Conservation (phyloP, 2,329 filamentous ascomycete genomes). For the Periconia sp. region DNA sequence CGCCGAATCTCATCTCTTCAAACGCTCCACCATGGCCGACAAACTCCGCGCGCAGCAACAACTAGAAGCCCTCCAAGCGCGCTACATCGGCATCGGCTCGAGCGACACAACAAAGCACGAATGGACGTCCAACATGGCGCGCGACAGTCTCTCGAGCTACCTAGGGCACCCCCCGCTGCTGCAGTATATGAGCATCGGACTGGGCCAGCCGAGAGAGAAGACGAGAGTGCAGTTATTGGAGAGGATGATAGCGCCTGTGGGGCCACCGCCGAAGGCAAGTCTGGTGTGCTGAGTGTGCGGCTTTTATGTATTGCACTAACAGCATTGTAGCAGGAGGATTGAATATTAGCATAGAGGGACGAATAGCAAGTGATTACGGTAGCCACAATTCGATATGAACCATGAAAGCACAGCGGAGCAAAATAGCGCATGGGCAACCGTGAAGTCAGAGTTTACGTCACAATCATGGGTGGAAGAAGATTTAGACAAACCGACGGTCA, state of each 20-base stretch:
- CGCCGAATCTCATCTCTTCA: background rate
- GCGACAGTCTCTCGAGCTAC: conserved; percentile 89
- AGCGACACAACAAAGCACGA: conserved; percentile 97
- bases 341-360: too few relatives aligned
- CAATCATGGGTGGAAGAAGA: too few relatives aligned
- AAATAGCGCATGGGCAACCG: background rate
- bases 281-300: background rate
- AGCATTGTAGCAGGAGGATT: conserved; percentile 26
- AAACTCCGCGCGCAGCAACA: conserved; percentile 98
- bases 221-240: conserved; percentile 82
- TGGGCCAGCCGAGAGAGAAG: conserved; percentile 84
- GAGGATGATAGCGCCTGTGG: conserved; percentile 70
- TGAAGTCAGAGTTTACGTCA: too few relatives aligned
- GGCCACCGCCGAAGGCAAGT: conserved; percentile 67
- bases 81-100: conserved; percentile 94
- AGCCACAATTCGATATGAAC: background rate
- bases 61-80: conserved; percentile 93
- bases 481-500: too few relatives aligned
- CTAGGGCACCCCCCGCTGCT: conserved; percentile 88
- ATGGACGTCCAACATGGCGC: conserved; percentile 94
- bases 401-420: background rate
- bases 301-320: conserved; percentile 8
- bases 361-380: too few relatives aligned
- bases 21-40: conserved; percentile 69
- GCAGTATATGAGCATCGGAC: conserved; percentile 85